Conservation (phyloP, 257 asterid species). For the Solanum arcanum region DNA sequence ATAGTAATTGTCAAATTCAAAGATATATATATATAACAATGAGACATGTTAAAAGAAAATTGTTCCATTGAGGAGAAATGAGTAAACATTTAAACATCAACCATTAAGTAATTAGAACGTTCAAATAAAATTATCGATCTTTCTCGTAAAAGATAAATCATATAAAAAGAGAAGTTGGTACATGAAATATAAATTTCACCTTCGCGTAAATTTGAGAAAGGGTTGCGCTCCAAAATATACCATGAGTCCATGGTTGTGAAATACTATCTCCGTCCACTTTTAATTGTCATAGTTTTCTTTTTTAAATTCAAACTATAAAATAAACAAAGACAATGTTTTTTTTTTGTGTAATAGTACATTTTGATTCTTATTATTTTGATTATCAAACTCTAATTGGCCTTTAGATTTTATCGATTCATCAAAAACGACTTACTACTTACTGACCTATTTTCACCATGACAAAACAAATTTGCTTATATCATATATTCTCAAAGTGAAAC, state of each 20-base stretch:
- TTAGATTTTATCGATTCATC: neutral
- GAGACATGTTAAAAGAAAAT: neutral
- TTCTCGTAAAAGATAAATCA: neutral
- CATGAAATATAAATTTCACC: neutral
- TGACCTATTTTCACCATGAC: neutral
- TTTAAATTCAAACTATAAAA: too few relatives aligned
- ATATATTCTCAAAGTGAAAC: accelerated
- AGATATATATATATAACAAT: neutral
- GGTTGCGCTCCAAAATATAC: neutral
- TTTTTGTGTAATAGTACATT: neutral
- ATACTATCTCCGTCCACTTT: too few relatives aligned
- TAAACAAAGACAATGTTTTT: neutral
- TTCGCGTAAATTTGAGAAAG: neutral
- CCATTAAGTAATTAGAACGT: neutral
- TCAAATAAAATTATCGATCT: neutral
- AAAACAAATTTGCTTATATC: neutral
- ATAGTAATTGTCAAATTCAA: neutral
- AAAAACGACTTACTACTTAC: accelerated
- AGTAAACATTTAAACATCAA: neutral
- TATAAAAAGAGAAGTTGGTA: neutral
- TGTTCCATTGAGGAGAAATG: neutral
- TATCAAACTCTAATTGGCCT: neutral
- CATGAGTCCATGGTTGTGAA: too few relatives aligned
- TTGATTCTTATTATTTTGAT: neutral
- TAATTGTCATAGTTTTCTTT: too few relatives aligned